These are phyloP conservation scores for Pinus taeda DNA, from an alignment of 75 land plant species.

Conservation along the genomic window DNA sequence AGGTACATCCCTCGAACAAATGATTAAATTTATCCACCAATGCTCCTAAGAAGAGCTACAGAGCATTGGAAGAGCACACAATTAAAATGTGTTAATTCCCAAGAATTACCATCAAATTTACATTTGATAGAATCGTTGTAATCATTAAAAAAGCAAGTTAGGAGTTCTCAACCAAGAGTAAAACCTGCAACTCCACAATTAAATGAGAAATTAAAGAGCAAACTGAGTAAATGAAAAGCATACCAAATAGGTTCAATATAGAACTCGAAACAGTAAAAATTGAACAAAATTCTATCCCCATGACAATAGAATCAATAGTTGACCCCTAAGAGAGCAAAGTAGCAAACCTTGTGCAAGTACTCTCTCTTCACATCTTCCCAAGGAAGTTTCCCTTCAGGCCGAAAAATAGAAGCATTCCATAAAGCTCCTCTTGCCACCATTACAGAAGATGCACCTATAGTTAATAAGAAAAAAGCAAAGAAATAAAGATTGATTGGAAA, in stretches of 20 bases:
- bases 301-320: neutral
- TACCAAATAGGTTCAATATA: neutral
- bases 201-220: neutral
- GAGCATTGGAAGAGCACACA: neutral
- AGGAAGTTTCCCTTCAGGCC: constrained; percentile 51
- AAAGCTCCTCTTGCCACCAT: constrained; percentile 91
- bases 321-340: neutral
- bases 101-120: neutral
- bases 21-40: neutral
- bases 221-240: neutral
- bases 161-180: neutral
- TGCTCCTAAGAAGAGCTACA: neutral
- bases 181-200: neutral
- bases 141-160: neutral
- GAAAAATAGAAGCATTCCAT: constrained; percentile 92
- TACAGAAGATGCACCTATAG: constrained; percentile 70
- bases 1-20: neutral
- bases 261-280: neutral
- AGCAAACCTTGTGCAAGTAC: constrained; percentile 72
- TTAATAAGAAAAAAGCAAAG: neutral
- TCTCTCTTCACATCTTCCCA: constrained; percentile 88
- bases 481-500: neutral
- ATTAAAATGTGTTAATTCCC: neutral
- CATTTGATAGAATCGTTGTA: neutral
- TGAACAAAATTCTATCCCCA: neutral